These are phyloP conservation scores for Plectosphaerella plurivora DNA, from an alignment of 2,329 filamentous ascomycete genomes.

Conservation along the genomic window DNA sequence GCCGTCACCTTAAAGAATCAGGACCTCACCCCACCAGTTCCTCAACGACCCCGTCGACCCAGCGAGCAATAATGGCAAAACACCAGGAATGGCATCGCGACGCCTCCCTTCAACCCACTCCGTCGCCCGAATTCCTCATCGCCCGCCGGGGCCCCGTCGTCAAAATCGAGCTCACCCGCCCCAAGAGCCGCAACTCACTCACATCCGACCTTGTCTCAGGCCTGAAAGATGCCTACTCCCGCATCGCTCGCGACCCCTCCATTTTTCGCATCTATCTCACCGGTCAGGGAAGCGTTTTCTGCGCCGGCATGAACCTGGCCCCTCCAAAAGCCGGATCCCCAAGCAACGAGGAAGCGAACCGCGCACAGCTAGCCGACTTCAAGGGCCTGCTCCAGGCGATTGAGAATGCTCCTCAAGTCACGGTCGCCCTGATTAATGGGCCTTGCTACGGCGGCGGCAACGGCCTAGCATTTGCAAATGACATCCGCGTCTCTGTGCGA, in stretches of 20 bases:
- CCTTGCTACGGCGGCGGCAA: constrained; percentile 33
- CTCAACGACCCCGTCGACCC: too few species aligned
- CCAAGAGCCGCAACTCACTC: constrained; percentile 29
- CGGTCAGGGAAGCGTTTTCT: constrained; percentile 27
- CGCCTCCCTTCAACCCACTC: not conserved
- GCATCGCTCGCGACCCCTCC: constrained; percentile 11
- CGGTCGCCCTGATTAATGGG: constrained; percentile 31
- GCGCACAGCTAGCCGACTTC: constrained; percentile 6
- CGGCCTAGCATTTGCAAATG: constrained; percentile 32
- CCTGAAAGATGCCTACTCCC: constrained; percentile 20
- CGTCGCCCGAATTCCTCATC: not conserved
- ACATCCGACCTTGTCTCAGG: constrained; percentile 25
- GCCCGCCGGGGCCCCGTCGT: not conserved
- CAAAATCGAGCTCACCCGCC: constrained; percentile 20
- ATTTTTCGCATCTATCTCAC: constrained; percentile 26
- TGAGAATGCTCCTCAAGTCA: constrained; percentile 28
- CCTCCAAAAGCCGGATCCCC: not conserved
- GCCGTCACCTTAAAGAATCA: too few species aligned
- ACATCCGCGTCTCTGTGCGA: constrained; percentile 20
- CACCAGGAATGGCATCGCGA: not conserved
- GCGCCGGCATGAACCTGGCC: constrained; percentile 28
- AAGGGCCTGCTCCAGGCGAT: constrained; percentile 26
- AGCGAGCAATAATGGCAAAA: too few species aligned
- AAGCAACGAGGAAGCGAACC: not conserved
- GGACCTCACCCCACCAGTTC: too few species aligned